Evolutionary conservation across 2,329 filamentous ascomycete genomes (phyloP).

Genomic region (Eutypella sp.): DNA sequence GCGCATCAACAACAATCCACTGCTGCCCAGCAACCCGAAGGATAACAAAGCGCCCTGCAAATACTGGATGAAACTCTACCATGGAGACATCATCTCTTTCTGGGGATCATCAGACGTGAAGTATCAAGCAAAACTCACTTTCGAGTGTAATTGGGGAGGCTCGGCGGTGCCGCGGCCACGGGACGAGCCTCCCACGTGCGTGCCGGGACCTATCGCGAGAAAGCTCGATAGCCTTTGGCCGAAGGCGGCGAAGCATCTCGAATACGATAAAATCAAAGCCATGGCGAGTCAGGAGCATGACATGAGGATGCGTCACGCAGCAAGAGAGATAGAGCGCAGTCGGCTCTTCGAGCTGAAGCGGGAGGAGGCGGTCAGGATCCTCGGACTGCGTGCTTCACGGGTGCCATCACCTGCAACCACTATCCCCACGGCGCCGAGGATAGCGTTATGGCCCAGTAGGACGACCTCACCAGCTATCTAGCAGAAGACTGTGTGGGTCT

Average conservation of each 20-base stretch:
- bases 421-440: slow-evolving; percentile 7
- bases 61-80: slow-evolving; percentile 65
- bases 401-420: slow-evolving; percentile 11
- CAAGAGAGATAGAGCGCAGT: slow-evolving; percentile 45
- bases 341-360: slow-evolving; percentile 44
- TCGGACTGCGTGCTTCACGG: slow-evolving; percentile 22
- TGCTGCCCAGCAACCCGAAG: slow-evolving; percentile 53
- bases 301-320: slow-evolving; percentile 36
- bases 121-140: slow-evolving; percentile 40
- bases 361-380: slow-evolving; percentile 38
- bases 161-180: slow-evolving; percentile 39
- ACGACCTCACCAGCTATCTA: neutral
- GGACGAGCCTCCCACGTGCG: slow-evolving; percentile 32
- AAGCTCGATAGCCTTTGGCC: slow-evolving; percentile 46
- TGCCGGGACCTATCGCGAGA: slow-evolving; percentile 33
- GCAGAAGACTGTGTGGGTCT: neutral
- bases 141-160: slow-evolving; percentile 53
- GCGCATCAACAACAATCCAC: slow-evolving; percentile 65
- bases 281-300: slow-evolving; percentile 42
- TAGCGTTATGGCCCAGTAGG: neutral
- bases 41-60: slow-evolving; percentile 50
- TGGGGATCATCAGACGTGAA: slow-evolving; percentile 48
- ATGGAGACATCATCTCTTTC: slow-evolving; percentile 72
- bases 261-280: slow-evolving; percentile 35
- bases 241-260: slow-evolving; percentile 40